Evolutionary conservation across 176 grass and related monocot genomes (phyloP).

Genomic region (Zoysia pacifica): DNA sequence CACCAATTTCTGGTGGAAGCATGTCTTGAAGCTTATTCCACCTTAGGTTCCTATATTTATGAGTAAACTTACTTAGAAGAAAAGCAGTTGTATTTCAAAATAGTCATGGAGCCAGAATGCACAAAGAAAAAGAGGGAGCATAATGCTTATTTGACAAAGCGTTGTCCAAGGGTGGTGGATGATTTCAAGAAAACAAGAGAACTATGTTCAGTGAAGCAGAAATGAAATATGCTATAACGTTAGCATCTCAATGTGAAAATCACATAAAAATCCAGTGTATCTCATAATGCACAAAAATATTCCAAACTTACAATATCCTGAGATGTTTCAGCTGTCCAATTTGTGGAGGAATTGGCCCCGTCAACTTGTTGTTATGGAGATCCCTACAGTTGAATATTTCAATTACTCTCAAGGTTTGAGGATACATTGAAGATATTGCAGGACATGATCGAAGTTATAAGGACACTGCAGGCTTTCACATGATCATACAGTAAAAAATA

Average conservation of each 20-base stretch:
- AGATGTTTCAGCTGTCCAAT: conserved; percentile 92
- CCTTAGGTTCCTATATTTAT: conserved; percentile 80
- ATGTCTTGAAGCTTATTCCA: conserved; percentile 99
- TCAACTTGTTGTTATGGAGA: conserved; percentile 99
- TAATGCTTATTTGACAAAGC: conserved; percentile 9
- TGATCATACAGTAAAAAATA: neutral
- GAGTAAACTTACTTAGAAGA: conserved; percentile 13
- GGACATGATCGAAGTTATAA: conserved; percentile 14
- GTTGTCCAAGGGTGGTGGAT: neutral
- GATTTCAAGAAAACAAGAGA: neutral
- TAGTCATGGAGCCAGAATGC: conserved; percentile 2
- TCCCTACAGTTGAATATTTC: conserved; percentile 62
- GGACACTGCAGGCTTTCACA: neutral
- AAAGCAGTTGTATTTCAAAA: conserved; percentile 33
- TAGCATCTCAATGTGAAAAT: no score
- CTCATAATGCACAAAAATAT: conserved; percentile 20
- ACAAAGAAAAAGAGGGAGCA: conserved; percentile 1
- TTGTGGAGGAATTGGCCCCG: conserved; percentile 84
- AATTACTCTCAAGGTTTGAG: conserved; percentile 21
- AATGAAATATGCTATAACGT: neutral
- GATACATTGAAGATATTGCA: conserved; percentile 2
- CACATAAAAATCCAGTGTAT: neutral
- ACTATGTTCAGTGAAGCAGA: neutral
- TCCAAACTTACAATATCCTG: conserved; percentile 81
- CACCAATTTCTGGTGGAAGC: conserved; percentile 89